These are phyloP conservation scores for Kandelia obovata DNA, from an alignment of 345 rosid species.

Conservation along the genomic window DNA sequence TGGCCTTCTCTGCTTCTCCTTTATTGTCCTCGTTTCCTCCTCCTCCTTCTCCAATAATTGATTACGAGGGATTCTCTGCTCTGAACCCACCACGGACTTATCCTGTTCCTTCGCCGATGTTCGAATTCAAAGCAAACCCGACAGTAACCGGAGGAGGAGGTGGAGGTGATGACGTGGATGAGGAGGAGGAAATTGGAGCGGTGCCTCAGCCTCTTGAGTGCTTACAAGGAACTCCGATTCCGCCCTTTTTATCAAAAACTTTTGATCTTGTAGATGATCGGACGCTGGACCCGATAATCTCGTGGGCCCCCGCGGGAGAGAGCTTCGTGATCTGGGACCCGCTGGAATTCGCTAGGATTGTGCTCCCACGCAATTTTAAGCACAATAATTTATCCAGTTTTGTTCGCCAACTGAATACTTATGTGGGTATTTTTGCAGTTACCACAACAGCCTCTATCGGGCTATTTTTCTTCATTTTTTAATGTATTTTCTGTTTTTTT, in stretches of 20 bases:
- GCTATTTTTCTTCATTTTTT: slow-evolving; percentile 23
- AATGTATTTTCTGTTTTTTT: not conserved
- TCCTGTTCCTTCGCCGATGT: not conserved
- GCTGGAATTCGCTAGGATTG: slow-evolving; percentile 19
- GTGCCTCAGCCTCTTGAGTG: slow-evolving; percentile 67
- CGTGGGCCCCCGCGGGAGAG: slow-evolving; percentile 22
- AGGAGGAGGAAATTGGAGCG: slow-evolving; percentile 10
- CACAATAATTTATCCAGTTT: slow-evolving; percentile 38
- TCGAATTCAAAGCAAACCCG: slow-evolving; percentile 16
- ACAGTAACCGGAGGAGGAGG: not conserved
- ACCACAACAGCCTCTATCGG: slow-evolving; percentile 28
- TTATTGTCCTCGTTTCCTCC: slow-evolving; percentile 22
- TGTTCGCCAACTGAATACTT: slow-evolving; percentile 36
- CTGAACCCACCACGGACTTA: not conserved
- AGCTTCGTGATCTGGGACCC: slow-evolving; percentile 37
- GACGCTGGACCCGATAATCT: slow-evolving; percentile 22
- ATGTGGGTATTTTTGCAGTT: slow-evolving; percentile 45
- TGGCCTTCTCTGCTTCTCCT: slow-evolving; percentile 28
- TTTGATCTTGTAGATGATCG: slow-evolving; percentile 28
- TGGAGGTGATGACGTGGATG: not conserved
- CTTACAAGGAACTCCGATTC: slow-evolving; percentile 58
- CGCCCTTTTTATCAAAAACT: slow-evolving; percentile 28
- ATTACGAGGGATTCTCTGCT: slow-evolving; percentile 20
- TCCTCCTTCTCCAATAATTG: slow-evolving; percentile 12
- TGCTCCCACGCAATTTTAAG: slow-evolving; percentile 34